Percentiles rank a stretch among this genome's conserved stretches.
These are phyloP conservation scores for Calendula officinalis DNA, from an alignment of 129 eudicot genomes.

Conservation along the genomic window DNA sequence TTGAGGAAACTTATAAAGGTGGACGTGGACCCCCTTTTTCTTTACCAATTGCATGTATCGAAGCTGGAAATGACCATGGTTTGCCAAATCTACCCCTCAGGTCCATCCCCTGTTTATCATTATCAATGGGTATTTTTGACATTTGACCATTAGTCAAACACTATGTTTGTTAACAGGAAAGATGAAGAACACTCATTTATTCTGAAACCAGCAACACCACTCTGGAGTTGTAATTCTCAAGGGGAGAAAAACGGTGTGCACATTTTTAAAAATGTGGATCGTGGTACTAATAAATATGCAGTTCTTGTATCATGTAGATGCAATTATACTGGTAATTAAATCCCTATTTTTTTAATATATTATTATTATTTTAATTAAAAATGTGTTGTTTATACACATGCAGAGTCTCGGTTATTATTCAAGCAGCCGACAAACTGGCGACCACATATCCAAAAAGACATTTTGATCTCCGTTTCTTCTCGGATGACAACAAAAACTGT, in stretches of 20 bases:
- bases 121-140: not conserved
- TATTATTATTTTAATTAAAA: not conserved
- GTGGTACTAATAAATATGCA: conserved; percentile 53
- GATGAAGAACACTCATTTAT: conserved; percentile 95
- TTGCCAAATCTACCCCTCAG: conserved; percentile 84
- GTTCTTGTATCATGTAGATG: conserved; percentile 88
- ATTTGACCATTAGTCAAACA: conserved; percentile 16
- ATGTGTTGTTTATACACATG: conserved; percentile 13
- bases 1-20: conserved; percentile 69
- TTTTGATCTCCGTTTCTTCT: conserved; percentile 80
- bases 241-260: conserved; percentile 33
- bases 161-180: conserved; percentile 60
- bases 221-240: conserved; percentile 40
- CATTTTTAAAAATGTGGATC: conserved; percentile 38
- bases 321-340: conserved; percentile 74
- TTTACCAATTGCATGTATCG: conserved; percentile 64
- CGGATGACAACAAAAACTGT: conserved; percentile 60
- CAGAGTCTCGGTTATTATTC: conserved; percentile 82
- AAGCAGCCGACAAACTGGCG: conserved; percentile 87
- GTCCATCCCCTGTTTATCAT: conserved; percentile 32
- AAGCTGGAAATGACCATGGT: conserved; percentile 66
- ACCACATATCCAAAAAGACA: conserved; percentile 71
- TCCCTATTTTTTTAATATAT: conserved; percentile 1
- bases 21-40: conserved; percentile 67
- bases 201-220: conserved; percentile 63